Evolutionary conservation across 2,329 filamentous ascomycete genomes (phyloP).

Genomic region (Aureobasidium sp.): DNA sequence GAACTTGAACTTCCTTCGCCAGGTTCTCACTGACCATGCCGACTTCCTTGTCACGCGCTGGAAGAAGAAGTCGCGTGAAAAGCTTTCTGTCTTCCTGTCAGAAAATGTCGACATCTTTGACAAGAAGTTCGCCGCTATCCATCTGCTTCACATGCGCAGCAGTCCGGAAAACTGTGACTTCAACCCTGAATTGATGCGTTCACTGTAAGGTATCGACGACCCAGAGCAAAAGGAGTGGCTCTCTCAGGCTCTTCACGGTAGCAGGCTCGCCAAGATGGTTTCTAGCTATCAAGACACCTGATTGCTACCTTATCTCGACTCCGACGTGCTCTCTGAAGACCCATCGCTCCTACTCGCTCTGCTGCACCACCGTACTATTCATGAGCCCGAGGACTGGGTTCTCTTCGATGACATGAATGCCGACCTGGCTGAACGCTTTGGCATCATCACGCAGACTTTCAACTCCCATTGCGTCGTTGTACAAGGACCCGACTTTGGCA

Average conservation of each 20-base stretch:
- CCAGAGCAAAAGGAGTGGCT: neutral
- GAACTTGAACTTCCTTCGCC: neutral
- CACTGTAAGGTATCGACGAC: neutral
- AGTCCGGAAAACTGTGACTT: neutral
- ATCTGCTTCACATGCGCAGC: neutral
- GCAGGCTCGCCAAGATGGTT: neutral
- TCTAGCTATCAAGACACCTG: neutral
- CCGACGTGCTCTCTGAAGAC: slow-evolving; percentile 12
- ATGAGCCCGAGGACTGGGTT: slow-evolving; percentile 13
- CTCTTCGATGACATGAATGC: slow-evolving; percentile 15
- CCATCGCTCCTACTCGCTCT: slow-evolving; percentile 12
- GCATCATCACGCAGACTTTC: neutral
- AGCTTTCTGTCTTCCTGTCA: neutral
- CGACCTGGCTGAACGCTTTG: slow-evolving; percentile 10
- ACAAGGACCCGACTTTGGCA: slow-evolving; percentile 10
- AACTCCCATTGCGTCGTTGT: slow-evolving; percentile 16
- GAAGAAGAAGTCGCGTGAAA: slow-evolving; percentile 6
- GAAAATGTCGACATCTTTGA: neutral
- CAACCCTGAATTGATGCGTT: neutral
- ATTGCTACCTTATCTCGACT: slow-evolving; percentile 15
- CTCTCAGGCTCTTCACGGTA: neutral
- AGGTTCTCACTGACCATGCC: neutral
- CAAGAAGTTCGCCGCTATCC: neutral
- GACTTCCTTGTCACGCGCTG: neutral
- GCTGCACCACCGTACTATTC: slow-evolving; percentile 14